Evolutionary conservation across 2,329 filamentous ascomycete genomes (phyloP).

Genomic region (Pseudocercospora eumusae): DNA sequence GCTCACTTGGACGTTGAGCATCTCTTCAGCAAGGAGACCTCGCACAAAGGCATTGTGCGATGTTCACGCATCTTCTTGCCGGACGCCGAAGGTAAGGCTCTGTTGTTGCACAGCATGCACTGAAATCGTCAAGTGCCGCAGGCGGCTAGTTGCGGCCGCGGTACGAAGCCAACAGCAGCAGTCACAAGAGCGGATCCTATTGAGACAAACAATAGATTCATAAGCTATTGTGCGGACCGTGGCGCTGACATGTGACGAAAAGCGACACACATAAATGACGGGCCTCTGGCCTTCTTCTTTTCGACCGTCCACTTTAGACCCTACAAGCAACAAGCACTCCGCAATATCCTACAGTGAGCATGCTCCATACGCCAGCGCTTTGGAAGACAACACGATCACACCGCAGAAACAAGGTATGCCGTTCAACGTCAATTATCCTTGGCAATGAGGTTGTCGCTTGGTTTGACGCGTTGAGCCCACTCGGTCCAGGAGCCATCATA

Average conservation of each 20-base stretch:
- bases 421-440: constrained; percentile 25
- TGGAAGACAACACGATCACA: neutral
- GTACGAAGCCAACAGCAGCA: neutral
- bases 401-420: neutral
- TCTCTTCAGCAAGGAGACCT: neutral
- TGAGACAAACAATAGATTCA: neutral
- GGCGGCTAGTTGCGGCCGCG: neutral
- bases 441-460: constrained; percentile 40
- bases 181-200: neutral
- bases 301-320: neutral
- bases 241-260: neutral
- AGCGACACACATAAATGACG: neutral
- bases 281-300: neutral
- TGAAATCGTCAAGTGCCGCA: neutral
- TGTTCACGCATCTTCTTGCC: neutral
- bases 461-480: constrained; percentile 42
- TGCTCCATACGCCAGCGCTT: constrained; percentile 16
- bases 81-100: neutral
- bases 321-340: neutral
- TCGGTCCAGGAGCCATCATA: constrained; percentile 96
- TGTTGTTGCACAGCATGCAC: neutral
- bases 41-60: neutral
- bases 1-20: neutral
- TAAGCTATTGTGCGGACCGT: neutral
- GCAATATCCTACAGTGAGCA: constrained; percentile 13